These are phyloP conservation scores for Rubia occidens DNA, from an alignment of 305 asterid genomes.

Conservation along the genomic window DNA sequence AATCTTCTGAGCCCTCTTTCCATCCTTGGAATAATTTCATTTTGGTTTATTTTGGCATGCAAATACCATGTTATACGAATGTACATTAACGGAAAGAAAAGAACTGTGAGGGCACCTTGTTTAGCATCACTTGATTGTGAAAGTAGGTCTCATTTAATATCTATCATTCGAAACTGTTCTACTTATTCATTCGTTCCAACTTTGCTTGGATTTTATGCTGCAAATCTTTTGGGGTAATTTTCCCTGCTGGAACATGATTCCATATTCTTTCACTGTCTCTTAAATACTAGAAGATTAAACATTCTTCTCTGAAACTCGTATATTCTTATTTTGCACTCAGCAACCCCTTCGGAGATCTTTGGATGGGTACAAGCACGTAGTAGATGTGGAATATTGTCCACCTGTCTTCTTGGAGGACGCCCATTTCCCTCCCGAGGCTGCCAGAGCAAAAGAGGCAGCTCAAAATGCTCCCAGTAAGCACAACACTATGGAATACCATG, in stretches of 20 bases:
- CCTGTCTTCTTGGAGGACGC: conserved; percentile 58
- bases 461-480: conserved; percentile 52
- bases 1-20: background rate
- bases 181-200: background rate
- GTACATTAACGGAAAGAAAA: background rate
- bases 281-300: background rate
- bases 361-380: conserved; percentile 87
- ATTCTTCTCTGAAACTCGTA: conserved; percentile 11
- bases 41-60: background rate
- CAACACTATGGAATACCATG: conserved; percentile 59
- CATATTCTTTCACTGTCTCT: background rate
- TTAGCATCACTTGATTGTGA: background rate
- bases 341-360: conserved; percentile 66
- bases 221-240: background rate
- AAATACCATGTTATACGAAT: background rate
- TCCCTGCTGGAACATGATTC: background rate
- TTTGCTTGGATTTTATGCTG: background rate
- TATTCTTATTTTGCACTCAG: conserved; percentile 16
- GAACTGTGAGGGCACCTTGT: background rate
- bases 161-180: background rate
- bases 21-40: background rate
- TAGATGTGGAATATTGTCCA: conserved; percentile 61
- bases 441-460: conserved; percentile 78
- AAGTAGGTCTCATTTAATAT: background rate
- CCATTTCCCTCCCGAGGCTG: conserved; percentile 67